phyloP scores from a whole-genome alignment of 2,329 filamentous ascomycete species.

The Bipolaris oryzae region DNA sequence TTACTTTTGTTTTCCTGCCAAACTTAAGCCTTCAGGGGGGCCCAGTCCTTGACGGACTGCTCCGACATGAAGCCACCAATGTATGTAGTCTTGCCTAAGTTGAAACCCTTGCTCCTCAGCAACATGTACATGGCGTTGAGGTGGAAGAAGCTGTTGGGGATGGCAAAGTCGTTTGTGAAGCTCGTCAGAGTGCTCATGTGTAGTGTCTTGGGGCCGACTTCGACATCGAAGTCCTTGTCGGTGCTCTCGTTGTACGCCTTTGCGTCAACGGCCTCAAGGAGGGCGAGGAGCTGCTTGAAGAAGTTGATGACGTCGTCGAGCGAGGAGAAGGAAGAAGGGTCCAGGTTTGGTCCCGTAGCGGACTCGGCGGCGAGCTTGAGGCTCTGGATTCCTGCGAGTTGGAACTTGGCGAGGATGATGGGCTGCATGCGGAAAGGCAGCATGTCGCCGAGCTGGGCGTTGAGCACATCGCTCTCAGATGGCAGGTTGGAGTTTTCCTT shows the following conservation, averaged over 20 bases:
- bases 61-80: conserved; percentile 26
- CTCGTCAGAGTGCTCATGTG: conserved; percentile 22
- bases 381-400: conserved; percentile 10
- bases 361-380: conserved; percentile 10
- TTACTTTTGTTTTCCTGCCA: neutral
- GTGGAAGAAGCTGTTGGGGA: conserved; percentile 34
- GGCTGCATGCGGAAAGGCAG: conserved; percentile 30
- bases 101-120: conserved; percentile 26
- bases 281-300: conserved; percentile 21
- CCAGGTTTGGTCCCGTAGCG: conserved; percentile 12
- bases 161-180: conserved; percentile 20
- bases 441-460: conserved; percentile 27
- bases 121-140: conserved; percentile 35
- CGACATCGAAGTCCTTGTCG: conserved; percentile 21
- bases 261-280: conserved; percentile 24
- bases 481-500: conserved; percentile 13
- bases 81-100: conserved; percentile 25
- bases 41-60: conserved; percentile 28
- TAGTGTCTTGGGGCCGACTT: conserved; percentile 16
- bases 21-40: conserved; percentile 22
- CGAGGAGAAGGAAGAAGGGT: conserved; percentile 17
- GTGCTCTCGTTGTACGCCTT: conserved; percentile 26
- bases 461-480: conserved; percentile 25
- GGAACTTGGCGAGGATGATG: conserved; percentile 24
- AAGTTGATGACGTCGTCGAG: conserved; percentile 29